Evolutionary conservation across 2,329 filamentous ascomycete species (phyloP), one percentile per base, ranked within the genome.

Genomic region (Fusarium nanum): DNA sequence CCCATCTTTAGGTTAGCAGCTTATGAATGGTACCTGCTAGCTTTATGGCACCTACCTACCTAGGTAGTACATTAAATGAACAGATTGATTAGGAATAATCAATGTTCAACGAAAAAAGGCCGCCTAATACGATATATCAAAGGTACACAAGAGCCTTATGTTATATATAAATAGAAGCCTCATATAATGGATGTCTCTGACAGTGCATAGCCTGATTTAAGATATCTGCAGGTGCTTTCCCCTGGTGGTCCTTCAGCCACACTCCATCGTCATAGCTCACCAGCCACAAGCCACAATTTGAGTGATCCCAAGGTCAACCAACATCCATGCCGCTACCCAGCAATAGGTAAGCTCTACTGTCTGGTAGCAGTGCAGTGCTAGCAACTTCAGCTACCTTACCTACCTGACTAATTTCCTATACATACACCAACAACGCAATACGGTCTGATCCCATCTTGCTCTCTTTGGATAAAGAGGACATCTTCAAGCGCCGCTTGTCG

Each of bases 341-440:
- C 54, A 68, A 58, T 60, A 54, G 23, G 23, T 54, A 67, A 70
- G 67, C 67, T 70, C 54, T 28, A 52, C 54, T 56, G 44, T 53
- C 37, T 58, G 32, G 41, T 44, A 25, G 41, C 44, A n/a, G 46
- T 49, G 44, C 41, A 50, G 57, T 59, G 62, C 61, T 67, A 67
- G 56, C 56, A 70, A 47, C 66, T 50, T 63, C 42, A 68, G 46
- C 50, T 56, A 58, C 56, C 30, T 42, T 55, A 52, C 34, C 45
- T 49, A 49, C 27, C 46, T 50, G 34, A 32, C 25, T 20, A 32
- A 28, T 44, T 56, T 44, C 27, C 23, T 48, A 64, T 60, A 32
- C 25, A 44, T 27, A 45, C n/a, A 44, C 28, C 34, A 48, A 47
- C 34, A 34, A 63, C 41, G 32, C 52, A 40, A 50, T 46, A 44